Evolutionary conservation across 768 basidiomycete genomes (phyloP).

Genomic region (Naematelia aurantialba): DNA sequence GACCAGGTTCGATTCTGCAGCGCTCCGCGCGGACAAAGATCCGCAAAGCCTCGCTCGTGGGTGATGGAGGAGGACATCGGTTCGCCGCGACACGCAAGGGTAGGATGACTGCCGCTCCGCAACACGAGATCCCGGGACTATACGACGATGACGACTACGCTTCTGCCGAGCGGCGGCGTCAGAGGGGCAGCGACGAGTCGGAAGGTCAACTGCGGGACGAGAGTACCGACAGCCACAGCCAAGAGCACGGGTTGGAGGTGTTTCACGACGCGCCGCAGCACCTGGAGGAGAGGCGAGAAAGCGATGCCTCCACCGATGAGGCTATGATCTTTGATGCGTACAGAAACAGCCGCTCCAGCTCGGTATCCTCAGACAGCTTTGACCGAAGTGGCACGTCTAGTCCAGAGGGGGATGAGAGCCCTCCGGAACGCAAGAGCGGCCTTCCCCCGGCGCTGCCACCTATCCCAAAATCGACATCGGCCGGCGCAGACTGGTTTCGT

Average conservation of each 20-base stretch:
- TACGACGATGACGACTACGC: constrained; percentile 29
- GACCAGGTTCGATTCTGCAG: constrained; percentile 81
- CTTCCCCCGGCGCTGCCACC: constrained; percentile 21
- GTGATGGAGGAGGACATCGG: constrained; percentile 77
- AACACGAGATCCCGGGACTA: constrained; percentile 19
- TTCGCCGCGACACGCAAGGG: constrained; percentile 61
- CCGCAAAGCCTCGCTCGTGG: constrained; percentile 72
- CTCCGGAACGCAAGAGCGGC: constrained; percentile 19
- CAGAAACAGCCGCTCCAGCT: constrained; percentile 29
- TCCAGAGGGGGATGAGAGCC: constrained; percentile 20
- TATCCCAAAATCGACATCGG: constrained; percentile 7
- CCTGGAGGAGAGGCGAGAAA: constrained; percentile 49
- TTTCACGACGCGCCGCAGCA: constrained; percentile 46
- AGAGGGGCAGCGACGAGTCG: constrained; percentile 2
- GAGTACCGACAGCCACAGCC: constrained; percentile 53
- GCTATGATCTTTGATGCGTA: constrained; percentile 81
- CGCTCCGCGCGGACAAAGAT: constrained; percentile 93
- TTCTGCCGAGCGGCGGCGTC: constrained; percentile 5
- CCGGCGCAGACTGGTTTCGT: constrained; percentile 25
- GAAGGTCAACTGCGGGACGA: constrained; percentile 12
- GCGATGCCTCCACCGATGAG: constrained; percentile 68
- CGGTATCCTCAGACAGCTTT: constrained; percentile 24
- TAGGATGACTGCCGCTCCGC: constrained; percentile 38
- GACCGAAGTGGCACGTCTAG: constrained; percentile 22
- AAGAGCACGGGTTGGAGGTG: constrained; percentile 56